A percentile compares a stretch with the other conserved stretches of the same genome.
Evolutionary conservation across 2,329 filamentous ascomycete species (phyloP).

Genomic region (Fusarium lateritium): DNA sequence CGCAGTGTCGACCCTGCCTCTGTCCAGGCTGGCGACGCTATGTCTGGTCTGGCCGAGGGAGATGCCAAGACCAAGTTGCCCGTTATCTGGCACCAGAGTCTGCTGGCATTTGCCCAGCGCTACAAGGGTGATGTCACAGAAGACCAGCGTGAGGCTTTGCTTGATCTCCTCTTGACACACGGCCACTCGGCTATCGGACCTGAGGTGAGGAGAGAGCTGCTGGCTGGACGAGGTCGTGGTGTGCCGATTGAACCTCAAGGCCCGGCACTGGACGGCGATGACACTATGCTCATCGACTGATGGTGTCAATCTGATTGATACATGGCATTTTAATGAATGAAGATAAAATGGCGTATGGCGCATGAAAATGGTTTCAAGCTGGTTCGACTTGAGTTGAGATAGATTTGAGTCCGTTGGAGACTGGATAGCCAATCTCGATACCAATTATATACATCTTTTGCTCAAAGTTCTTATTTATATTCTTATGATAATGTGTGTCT

Average conservation of each 20-base stretch:
- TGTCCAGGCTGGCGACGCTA: constrained; percentile 67
- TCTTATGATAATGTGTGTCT: not conserved
- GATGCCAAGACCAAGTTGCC: constrained; percentile 78
- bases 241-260: constrained; percentile 72
- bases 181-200: constrained; percentile 92
- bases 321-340: constrained; percentile 46
- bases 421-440: constrained; percentile 44
- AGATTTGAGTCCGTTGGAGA: constrained; percentile 40
- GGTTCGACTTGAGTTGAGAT: constrained; percentile 45
- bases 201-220: constrained; percentile 88
- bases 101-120: constrained; percentile 92
- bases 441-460: constrained; percentile 40
- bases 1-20: constrained; percentile 75
- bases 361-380: constrained; percentile 43
- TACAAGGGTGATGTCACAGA: constrained; percentile 98
- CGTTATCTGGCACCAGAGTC: constrained; percentile 95
- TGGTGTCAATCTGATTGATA: constrained; percentile 33
- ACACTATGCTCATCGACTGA: constrained; percentile 86
- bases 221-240: constrained; percentile 89
- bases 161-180: constrained; percentile 87
- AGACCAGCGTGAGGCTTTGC: constrained; percentile 89
- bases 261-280: constrained; percentile 79
- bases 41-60: constrained; percentile 63
- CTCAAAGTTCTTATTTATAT: not conserved
- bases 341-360: constrained; percentile 47